phyloP scores from a whole-genome alignment of 352 stramenopile species.

The Globisporangium middletonii region DNA sequence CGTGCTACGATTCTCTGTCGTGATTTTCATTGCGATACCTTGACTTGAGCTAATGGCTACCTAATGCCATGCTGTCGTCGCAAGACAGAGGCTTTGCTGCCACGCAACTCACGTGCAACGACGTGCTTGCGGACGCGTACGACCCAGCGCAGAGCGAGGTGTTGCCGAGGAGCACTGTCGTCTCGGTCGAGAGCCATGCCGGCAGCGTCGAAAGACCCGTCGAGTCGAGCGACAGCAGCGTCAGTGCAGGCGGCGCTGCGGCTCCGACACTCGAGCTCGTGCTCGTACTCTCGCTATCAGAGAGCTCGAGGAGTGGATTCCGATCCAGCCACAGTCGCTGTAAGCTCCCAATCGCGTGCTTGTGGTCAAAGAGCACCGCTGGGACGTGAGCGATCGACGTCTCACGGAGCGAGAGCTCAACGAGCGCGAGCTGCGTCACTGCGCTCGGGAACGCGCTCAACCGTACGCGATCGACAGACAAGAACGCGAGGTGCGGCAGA shows the following conservation, averaged over 20 bases:
- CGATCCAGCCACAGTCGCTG: constrained; percentile 4
- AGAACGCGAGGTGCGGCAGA: background rate
- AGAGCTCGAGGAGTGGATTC: constrained; percentile 1
- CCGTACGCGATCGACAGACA: background rate
- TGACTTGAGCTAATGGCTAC: too few species aligned
- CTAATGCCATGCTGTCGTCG: too few species aligned
- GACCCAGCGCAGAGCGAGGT: background rate
- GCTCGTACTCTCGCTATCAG: background rate
- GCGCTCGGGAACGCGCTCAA: background rate
- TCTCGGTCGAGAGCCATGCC: background rate
- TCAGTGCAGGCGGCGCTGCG: background rate
- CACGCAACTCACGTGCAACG: too few species aligned
- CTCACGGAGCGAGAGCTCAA: constrained; percentile 4
- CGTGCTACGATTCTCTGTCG: too few species aligned
- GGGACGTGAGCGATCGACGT: constrained; percentile 2
- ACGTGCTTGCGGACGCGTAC: too few species aligned
- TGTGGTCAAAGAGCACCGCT: background rate
- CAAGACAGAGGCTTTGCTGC: too few species aligned
- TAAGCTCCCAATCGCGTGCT: too few species aligned
- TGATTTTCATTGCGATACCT: too few species aligned
- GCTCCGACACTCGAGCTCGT: background rate
- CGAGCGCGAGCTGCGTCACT: background rate
- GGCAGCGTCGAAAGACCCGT: background rate
- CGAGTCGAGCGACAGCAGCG: constrained; percentile 2
- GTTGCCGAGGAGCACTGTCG: background rate